Conservation (phyloP, 2,329 filamentous ascomycete species). For the Dactylellina leptospora region DNA sequence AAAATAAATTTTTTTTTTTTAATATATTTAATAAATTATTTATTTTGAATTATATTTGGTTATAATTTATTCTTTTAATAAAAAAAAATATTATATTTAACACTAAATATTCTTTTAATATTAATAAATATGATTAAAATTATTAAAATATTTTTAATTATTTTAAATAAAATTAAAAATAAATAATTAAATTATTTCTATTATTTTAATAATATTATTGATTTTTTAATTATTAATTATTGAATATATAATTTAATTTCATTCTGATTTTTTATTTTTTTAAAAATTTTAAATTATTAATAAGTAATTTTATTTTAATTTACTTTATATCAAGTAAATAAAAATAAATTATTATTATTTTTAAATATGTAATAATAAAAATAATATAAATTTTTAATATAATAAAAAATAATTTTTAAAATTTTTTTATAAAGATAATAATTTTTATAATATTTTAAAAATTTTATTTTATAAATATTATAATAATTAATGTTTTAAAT, state of each 20-base stretch:
- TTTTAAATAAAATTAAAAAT: not conserved
- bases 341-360: constrained; percentile 9
- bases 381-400: not conserved
- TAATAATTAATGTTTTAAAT: no score
- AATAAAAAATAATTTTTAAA: not conserved
- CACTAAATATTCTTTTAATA: not conserved
- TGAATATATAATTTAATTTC: not conserved
- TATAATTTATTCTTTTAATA: constrained; percentile 2
- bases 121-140: not conserved
- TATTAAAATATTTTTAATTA: not conserved
- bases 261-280: constrained; percentile 12
- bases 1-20: not conserved
- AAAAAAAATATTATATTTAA: not conserved
- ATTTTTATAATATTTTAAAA: not conserved
- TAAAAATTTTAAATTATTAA: constrained; percentile 7
- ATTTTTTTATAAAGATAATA: not conserved
- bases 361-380: not conserved
- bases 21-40: not conserved
- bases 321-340: not conserved
- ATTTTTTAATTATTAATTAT: not conserved
- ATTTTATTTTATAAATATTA: not conserved
- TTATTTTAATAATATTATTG: not conserved
- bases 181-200: not conserved
- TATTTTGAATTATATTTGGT: not conserved
- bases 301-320: constrained; percentile 3